Evolutionary conservation across 2,329 filamentous ascomycete species (phyloP).

Genomic region (Penicillium sp.): DNA sequence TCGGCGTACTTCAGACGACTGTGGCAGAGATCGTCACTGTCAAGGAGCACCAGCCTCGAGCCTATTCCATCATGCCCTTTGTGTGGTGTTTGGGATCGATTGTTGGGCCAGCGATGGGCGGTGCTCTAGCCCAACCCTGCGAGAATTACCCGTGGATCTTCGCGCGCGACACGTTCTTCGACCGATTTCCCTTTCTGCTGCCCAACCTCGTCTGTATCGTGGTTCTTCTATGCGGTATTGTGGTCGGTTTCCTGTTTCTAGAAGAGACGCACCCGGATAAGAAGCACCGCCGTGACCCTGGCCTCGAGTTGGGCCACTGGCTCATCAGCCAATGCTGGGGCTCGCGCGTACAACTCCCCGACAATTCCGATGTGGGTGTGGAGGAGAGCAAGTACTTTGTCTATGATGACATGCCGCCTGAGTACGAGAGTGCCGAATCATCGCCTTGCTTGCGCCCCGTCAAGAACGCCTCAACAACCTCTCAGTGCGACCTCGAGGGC

Average conservation of each 20-base stretch:
- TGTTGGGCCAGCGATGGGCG: conserved; percentile 87
- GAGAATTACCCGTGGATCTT: conserved; percentile 79
- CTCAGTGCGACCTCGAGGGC: conserved; percentile 45
- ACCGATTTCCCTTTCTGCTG: conserved; percentile 84
- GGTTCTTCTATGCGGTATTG: conserved; percentile 75
- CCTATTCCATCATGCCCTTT: conserved; percentile 97
- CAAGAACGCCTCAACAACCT: conserved; percentile 32
- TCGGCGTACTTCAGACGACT: conserved; percentile 92
- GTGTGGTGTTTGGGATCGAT: conserved; percentile 98
- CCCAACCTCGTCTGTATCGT: conserved; percentile 87
- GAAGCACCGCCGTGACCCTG: conserved; percentile 75
- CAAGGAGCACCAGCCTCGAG: conserved; percentile 91
- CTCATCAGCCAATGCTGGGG: conserved; percentile 52
- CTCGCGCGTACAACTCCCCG: conserved; percentile 33
- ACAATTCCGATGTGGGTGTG: conserved; percentile 52
- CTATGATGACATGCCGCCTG: conserved; percentile 66
- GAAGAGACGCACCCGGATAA: conserved; percentile 91
- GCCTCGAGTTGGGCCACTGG: conserved; percentile 75
- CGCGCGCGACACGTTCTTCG: conserved; percentile 74
- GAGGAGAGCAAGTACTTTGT: conserved; percentile 54
- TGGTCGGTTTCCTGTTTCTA: conserved; percentile 81
- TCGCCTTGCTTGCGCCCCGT: conserved; percentile 55
- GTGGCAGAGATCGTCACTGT: conserved; percentile 91
- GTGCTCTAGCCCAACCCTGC: conserved; percentile 84
- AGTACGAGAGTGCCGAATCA: conserved; percentile 65